These are phyloP conservation scores for Pholiota conissans DNA, from an alignment of 768 basidiomycete species.

Conservation along the genomic window DNA sequence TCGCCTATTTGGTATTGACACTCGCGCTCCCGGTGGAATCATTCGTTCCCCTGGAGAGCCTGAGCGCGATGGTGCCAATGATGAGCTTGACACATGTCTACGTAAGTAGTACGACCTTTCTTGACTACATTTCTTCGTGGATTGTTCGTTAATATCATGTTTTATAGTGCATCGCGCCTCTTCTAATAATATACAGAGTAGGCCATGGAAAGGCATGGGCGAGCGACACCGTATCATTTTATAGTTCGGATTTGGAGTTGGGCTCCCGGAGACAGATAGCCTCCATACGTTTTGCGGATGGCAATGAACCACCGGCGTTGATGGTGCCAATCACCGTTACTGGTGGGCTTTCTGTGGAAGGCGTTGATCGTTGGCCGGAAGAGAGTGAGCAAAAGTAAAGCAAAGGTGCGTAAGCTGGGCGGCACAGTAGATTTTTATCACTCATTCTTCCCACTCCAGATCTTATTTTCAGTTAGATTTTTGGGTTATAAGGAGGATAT, in stretches of 20 bases:
- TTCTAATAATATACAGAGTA: neutral
- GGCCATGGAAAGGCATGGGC: neutral
- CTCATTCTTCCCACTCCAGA: neutral
- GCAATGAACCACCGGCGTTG: neutral
- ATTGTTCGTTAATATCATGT: neutral
- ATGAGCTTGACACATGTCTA: neutral
- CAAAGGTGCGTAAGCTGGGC: neutral
- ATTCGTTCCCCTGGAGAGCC: neutral
- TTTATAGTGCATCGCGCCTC: neutral
- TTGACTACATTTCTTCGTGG: neutral
- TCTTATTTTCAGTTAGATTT: too few relatives aligned
- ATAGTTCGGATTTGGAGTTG: neutral
- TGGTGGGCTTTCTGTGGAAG: neutral
- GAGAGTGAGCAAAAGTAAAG: neutral
- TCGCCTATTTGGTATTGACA: neutral
- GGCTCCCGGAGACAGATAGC: neutral
- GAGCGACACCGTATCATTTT: neutral
- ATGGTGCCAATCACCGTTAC: neutral
- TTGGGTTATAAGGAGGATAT: too few relatives aligned
- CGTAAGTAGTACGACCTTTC: neutral
- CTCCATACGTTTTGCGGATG: neutral
- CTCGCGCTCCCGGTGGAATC: neutral
- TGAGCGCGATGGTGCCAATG: neutral
- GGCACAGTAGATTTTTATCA: neutral
- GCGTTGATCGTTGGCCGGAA: neutral